A percentile compares a stretch with the other conserved stretches of the same genome.
Conservation (phyloP, 2,329 filamentous ascomycete species). For the Anthostomella pinea region DNA sequence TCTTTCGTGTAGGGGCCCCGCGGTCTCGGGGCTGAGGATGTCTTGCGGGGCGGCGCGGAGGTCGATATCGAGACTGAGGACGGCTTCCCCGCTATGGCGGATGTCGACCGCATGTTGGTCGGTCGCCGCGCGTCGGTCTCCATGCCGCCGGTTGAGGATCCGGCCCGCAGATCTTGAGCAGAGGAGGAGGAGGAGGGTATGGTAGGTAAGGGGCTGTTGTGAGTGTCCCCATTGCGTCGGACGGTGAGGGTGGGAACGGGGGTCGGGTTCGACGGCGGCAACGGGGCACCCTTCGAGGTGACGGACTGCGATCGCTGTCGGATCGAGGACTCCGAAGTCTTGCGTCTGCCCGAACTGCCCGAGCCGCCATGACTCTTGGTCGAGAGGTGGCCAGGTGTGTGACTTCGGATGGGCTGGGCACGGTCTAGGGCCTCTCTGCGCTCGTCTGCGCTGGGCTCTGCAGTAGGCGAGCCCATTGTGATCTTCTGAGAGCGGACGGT, state of each 20-base stretch:
- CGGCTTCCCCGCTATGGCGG: conserved; percentile 40
- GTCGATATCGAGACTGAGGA: conserved; percentile 16
- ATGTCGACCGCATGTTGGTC: conserved; percentile 50
- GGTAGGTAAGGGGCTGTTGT: too few relatives aligned
- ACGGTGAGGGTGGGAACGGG: conserved; percentile 25
- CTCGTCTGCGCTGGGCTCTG: conserved; percentile 28
- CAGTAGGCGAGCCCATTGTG: conserved; percentile 35
- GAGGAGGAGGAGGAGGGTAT: conserved; percentile 7
- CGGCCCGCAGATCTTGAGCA: conserved; percentile 20
- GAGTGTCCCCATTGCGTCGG: conserved; percentile 26
- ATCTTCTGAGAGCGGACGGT: conserved; percentile 55
- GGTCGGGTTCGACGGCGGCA: conserved; percentile 28
- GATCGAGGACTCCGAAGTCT: conserved; percentile 50
- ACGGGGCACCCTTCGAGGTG: conserved; percentile 33
- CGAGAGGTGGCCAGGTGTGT: conserved; percentile 60
- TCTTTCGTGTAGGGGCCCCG: conserved; percentile 47
- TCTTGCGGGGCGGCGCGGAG: conserved; percentile 19
- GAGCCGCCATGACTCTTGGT: conserved; percentile 48
- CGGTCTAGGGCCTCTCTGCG: conserved; percentile 36
- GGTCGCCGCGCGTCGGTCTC: conserved; percentile 38
- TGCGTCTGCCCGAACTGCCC: conserved; percentile 39
- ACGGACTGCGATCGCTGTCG: conserved; percentile 55
- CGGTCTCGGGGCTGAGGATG: conserved; percentile 24
- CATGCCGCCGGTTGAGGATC: conserved; percentile 29
- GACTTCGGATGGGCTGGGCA: conserved; percentile 47